Conservation (phyloP, 2,329 filamentous ascomycete species). For the Herpotrichia juniperi region DNA sequence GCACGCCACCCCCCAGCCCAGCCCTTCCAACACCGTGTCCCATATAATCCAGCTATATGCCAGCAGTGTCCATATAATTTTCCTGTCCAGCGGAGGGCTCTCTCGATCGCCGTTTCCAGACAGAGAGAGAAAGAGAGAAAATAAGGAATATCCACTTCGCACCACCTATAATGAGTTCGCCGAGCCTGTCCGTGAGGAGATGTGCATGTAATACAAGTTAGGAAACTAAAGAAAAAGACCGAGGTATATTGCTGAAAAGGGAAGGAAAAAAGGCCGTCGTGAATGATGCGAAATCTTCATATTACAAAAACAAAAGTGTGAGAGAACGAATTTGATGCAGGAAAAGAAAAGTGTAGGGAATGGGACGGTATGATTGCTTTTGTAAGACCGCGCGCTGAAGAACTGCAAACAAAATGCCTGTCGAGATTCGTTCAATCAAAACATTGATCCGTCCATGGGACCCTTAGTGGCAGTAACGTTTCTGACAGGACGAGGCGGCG, state of each 20-base stretch:
- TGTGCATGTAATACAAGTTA: constrained; percentile 2
- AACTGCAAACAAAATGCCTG: background rate
- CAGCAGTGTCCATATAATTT: constrained; percentile 1
- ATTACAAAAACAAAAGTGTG: constrained; percentile 6
- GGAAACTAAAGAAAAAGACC: constrained; percentile 14
- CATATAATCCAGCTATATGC: constrained; percentile 30
- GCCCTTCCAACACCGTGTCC: background rate
- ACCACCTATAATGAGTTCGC: background rate
- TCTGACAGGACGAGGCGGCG: constrained; percentile 36
- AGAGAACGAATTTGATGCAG: background rate
- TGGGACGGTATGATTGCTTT: constrained; percentile 14
- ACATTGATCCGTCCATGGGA: constrained; percentile 45
- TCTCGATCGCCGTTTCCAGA: background rate
- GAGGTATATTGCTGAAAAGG: constrained; percentile 42
- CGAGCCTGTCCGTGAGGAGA: constrained; percentile 14
- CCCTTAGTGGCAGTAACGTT: constrained; percentile 24
- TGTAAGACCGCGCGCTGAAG: constrained; percentile 7
- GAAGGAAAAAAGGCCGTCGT: constrained; percentile 24
- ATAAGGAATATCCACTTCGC: background rate
- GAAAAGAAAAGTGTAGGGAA: constrained; percentile 6
- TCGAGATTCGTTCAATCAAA: constrained; percentile 20
- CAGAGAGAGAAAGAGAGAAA: background rate
- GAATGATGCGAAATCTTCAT: constrained; percentile 11
- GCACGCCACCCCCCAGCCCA: background rate
- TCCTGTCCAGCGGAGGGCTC: constrained; percentile 1